These are phyloP conservation scores for Prunus davidiana DNA, from an alignment of 306 rosid genomes.

Conservation along the genomic window DNA sequence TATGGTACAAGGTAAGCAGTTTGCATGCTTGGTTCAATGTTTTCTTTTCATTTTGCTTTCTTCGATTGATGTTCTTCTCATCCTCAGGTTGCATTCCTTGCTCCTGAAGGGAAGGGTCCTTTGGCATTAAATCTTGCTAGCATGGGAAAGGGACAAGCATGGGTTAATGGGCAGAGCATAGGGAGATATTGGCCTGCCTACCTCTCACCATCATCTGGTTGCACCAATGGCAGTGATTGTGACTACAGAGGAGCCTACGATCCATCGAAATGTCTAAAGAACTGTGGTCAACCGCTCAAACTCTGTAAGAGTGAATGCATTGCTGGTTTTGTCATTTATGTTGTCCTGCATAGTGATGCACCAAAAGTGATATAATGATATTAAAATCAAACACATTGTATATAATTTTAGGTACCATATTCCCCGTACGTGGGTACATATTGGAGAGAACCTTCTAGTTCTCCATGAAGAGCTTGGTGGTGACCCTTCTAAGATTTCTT, in stretches of 20 bases:
- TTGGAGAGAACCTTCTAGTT: constrained; percentile 25
- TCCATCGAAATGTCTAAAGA: constrained; percentile 12
- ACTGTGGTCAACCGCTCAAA: constrained; percentile 17
- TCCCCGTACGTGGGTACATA: constrained; percentile 23
- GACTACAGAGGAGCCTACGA: constrained; percentile 19
- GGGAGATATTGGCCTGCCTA: constrained; percentile 19
- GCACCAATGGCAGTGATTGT: neutral
- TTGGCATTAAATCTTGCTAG: constrained; percentile 16
- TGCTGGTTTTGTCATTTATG: neutral
- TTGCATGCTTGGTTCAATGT: neutral
- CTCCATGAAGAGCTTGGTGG: constrained; percentile 35
- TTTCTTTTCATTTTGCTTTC: neutral
- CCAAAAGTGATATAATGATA: neutral
- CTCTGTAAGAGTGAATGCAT: constrained; percentile 8
- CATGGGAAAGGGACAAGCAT: constrained; percentile 21
- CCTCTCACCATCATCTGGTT: constrained; percentile 12
- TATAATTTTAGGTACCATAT: constrained; percentile 30
- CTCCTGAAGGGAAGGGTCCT: constrained; percentile 14
- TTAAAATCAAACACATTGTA: neutral
- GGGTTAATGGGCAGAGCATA: constrained; percentile 13
- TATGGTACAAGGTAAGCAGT: constrained; percentile 16
- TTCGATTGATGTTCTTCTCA: constrained; percentile 7
- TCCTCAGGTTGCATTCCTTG: constrained; percentile 8
- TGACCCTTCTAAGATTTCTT: constrained; percentile 24
- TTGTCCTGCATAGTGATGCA: no score